These are phyloP conservation scores for Zoysia pacifica DNA, from an alignment of 176 grass and related monocot genomes.

Conservation along the genomic window DNA sequence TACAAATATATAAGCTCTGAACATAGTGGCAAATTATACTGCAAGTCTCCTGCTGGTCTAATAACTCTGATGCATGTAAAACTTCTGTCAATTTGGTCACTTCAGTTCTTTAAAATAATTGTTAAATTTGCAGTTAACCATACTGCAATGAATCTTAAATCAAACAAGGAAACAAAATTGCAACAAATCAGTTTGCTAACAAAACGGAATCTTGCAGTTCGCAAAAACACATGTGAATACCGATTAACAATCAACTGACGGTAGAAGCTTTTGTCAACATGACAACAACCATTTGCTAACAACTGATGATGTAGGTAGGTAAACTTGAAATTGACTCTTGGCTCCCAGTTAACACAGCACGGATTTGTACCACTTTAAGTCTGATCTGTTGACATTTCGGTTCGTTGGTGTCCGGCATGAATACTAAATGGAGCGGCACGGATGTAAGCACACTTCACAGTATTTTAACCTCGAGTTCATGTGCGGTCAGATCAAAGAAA, in stretches of 20 bases:
- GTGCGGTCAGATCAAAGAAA: constrained; percentile 11
- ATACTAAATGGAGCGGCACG: neutral
- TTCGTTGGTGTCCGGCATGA: constrained; percentile 31
- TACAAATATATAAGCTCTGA: neutral
- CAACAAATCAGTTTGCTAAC: too few relatives aligned
- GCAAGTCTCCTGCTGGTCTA: neutral
- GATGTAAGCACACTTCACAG: neutral
- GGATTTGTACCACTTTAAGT: neutral
- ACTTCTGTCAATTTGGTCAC: neutral
- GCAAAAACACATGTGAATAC: neutral
- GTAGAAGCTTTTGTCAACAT: constrained; percentile 21
- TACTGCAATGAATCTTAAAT: neutral
- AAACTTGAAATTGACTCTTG: constrained; percentile 19
- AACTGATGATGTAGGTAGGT: constrained; percentile 14
- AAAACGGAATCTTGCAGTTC: neutral
- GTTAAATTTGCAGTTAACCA: neutral
- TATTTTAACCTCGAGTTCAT: constrained; percentile 30
- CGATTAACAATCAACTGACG: neutral
- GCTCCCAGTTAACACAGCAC: neutral
- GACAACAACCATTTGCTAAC: neutral
- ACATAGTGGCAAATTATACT: neutral
- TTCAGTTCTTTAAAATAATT: neutral
- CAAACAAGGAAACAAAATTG: neutral
- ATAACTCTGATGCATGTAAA: neutral
- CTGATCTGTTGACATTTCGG: constrained; percentile 22